Evolutionary conservation across 768 basidiomycete species (phyloP).

Genomic region (Phanerodontia chrysosporium): DNA sequence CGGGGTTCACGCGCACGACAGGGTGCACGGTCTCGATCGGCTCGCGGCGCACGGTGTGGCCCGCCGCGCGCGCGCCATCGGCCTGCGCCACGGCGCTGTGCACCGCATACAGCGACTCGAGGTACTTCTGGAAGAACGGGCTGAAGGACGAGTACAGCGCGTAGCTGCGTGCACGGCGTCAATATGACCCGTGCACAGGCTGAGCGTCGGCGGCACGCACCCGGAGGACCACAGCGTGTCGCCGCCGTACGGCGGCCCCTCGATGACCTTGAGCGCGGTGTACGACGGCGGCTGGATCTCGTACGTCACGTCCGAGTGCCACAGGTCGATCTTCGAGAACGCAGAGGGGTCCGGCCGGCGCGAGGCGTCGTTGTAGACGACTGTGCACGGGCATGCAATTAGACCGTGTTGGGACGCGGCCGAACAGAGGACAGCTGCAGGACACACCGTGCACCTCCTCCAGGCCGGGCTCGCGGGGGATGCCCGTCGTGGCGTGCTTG

Average conservation of each 20-base stretch:
- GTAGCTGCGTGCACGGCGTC: slow-evolving; percentile 43
- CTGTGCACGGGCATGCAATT: slow-evolving; percentile 30
- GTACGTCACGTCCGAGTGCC: slow-evolving; percentile 82
- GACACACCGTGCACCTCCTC: slow-evolving; percentile 69
- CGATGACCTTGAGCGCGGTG: slow-evolving; percentile 73
- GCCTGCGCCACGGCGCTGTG: slow-evolving; percentile 79
- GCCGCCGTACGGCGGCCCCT: slow-evolving; percentile 66
- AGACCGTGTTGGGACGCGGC: slow-evolving; percentile 7
- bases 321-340: slow-evolving; percentile 72
- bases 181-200: too few relatives aligned
- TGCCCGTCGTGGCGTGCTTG: slow-evolving; percentile 78
- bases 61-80: slow-evolving; percentile 66
- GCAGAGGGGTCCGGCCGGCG: slow-evolving; percentile 58
- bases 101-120: slow-evolving; percentile 68
- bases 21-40: slow-evolving; percentile 72
- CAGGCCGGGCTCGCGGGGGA: slow-evolving; percentile 64
- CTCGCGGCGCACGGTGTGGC: slow-evolving; percentile 65
- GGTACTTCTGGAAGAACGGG: slow-evolving; percentile 66
- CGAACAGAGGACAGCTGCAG: not conserved
- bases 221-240: slow-evolving; percentile 83
- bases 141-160: slow-evolving; percentile 83
- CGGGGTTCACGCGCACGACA: slow-evolving; percentile 79
- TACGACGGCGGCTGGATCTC: slow-evolving; percentile 79
- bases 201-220: too few relatives aligned
- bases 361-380: slow-evolving; percentile 67